Base-by-base conservation (phyloP, 192 early-diverging fungal genomes). In the Umbelopsis ramanniana region DNA sequence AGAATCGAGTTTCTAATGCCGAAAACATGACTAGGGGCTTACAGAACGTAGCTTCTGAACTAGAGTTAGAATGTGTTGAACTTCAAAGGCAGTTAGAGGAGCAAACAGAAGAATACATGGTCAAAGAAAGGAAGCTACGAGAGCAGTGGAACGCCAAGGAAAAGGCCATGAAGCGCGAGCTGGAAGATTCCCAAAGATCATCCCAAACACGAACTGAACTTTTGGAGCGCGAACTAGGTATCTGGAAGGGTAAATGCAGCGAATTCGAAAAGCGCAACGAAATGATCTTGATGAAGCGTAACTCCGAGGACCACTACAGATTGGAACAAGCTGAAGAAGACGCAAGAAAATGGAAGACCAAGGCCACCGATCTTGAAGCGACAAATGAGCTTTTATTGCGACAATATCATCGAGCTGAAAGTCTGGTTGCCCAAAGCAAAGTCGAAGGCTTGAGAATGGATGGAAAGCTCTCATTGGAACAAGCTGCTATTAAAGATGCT, bases 1-100 rank as follows among this genome's bases (percentile, higher is more conserved):
- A 83, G 22, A 72, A 79, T 15, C 77, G 79, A 47, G 72, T 79
- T 14, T 73, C 76, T 21, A 79, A 47, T 2, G 67, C 69, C 21
- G 75, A 81, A 60, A 66, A 70, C 35, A 38, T 57, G 29, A 81
- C 76, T 11, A 71, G 75, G 8, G 68, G 67, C 6, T 21, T 81
- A 14, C 75, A 73, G n/a, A 29, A 22, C 37, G 66, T 66, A 15
- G 53, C 67, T 33, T 67, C 72, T 46, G 70, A 71, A 5, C 50
- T 76, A 24, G 60, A 76, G 47, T n/a, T 40, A 8, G 69, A 74
- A 52, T 57, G 72, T 19, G 14, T 21, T 0, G 43, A 68, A 10
- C 52, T 73, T 6, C 72, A 71, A 11, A 67, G 74, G 15, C 57
- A 68, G n/a, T 22, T 81, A 14, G 66, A 55, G n/a, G 67, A 26